Evolutionary conservation across 1,139 yeast genomes (phyloP), one percentile per base, ranked within the genome.

Genomic region (Geotrichum australiense): DNA sequence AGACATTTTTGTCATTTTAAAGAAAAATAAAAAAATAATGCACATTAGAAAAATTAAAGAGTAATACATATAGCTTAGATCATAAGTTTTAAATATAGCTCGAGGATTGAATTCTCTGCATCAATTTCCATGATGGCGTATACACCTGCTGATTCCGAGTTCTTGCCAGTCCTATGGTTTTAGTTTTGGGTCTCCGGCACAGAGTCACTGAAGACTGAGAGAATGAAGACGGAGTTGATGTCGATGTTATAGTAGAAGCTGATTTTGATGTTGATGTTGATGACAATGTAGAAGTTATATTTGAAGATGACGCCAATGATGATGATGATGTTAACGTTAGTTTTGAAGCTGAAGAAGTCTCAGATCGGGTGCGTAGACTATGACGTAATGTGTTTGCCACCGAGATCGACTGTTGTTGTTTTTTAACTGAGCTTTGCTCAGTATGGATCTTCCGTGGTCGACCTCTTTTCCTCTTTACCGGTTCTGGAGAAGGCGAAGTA

Each of bases 81-180:
- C n/a, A n/a, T n/a, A n/a, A n/a, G n/a, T n/a, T n/a, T n/a, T n/a
- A n/a, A n/a, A n/a, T n/a, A 21, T 27, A 26, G 12, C 30, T 32
- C 16, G 35, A 38, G 4, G 41, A 38, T 25, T 41, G 39, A 7
- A 41, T 37, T 24, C 37, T 27, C 22, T 41, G 44, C 19, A 41
- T 18, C 5, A 41, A 34, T 22, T 41, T 41, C 44, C 44, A 41
- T 4, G 40, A 36, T 7, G 44, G 44, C 3, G 37, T 20, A n/a
- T 26, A 29, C n/a, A 24, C 21, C 3, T 35, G 19, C 15, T 22
- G 14, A 5, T 36, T 26, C n/a, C 34, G 29, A n/a, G 24, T 35
- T 5, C 24, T n/a, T 3, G 31, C 10, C 8, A 41, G 35, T 12
- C 44, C 44, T 22, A 29, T 27, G 3, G 44, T 41, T 21, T 41